Evolutionary conservation across 768 basidiomycete genomes (phyloP), one percentile per base, ranked within the genome.

Genomic region (Boletus pseudopeckii): DNA sequence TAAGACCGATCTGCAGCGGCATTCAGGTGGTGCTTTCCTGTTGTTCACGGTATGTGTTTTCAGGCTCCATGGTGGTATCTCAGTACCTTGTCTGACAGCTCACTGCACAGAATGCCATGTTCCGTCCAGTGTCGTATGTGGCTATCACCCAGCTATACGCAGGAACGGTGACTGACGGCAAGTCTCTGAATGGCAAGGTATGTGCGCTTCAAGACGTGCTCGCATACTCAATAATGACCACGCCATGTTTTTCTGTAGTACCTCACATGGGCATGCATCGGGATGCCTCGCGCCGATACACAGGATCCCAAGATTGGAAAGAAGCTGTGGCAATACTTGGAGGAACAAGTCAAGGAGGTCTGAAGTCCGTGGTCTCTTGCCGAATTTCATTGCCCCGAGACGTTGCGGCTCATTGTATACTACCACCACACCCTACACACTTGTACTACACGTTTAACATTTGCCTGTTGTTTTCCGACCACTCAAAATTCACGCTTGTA

Each of bases 61-160:
- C 18, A 2, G 7, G 14, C 9, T 2, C 10, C 14, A 15, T 9
- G 0, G 1, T 1, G 14, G 24, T 24, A 4, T 37, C 34, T 13
- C 17, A 8, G 17, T 3, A 6, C 11, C 15, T 45, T 13, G 1
- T 33, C 24, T 58, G 24, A 57, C 26, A 32, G 17, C 32, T 14
- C 34, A 30, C 9, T 17, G 8, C 15, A 14, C 40, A 67, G 67
- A 34, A n/a, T 26, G 0, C 32, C 15, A 32, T 67, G 2, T 33
- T 74, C 2, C 68, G 69, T 37, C 69, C 73, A 14, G 64, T 69
- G 0, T 50, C 69, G 2, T 67, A 70, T 22, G 80, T 81, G 15
- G 78, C 78, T 0, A 59, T 81, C 17, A 81, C 79, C 1, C 78
- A 75, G 48, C 61, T 82, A 0, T 82, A 73, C 54, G 81, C 78